Conservation (phyloP, 257 asterid species). For the Jacaranda mimosifolia region DNA sequence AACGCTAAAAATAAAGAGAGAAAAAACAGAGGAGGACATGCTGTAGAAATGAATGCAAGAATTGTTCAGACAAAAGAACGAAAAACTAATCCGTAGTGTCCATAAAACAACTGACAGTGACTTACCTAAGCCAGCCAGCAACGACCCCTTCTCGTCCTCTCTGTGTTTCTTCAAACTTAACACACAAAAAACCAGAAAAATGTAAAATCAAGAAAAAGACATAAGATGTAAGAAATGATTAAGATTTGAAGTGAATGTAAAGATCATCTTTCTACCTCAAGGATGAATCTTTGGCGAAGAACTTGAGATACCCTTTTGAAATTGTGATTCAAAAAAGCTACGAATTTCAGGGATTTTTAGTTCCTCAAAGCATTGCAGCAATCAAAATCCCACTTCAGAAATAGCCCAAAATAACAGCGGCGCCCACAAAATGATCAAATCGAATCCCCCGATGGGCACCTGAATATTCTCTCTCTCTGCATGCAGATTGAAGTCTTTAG, state of each 20-base stretch:
- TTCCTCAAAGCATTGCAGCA: slow-evolving; percentile 33
- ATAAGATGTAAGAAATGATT: slow-evolving; percentile 25
- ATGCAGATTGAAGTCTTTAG: slow-evolving; percentile 22
- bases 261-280: slow-evolving; percentile 39
- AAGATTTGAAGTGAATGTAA: slow-evolving; percentile 5
- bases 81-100: slow-evolving; percentile 40
- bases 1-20: not conserved
- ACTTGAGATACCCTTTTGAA: not conserved
- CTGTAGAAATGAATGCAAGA: slow-evolving; percentile 45
- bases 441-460: not conserved
- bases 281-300: slow-evolving; percentile 28
- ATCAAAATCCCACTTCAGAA: slow-evolving; percentile 11
- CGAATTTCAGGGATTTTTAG: slow-evolving; percentile 23
- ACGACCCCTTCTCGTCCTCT: slow-evolving; percentile 29
- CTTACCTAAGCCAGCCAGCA: slow-evolving; percentile 47
- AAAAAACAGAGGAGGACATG: slow-evolving; percentile 13
- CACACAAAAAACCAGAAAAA: slow-evolving; percentile 10
- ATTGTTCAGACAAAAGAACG: slow-evolving; percentile 52
- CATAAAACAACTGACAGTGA: slow-evolving; percentile 52
- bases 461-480: slow-evolving; percentile 30
- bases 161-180: slow-evolving; percentile 36
- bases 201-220: slow-evolving; percentile 24
- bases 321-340: slow-evolving; percentile 27
- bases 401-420: not conserved
- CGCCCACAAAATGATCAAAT: slow-evolving; percentile 15